These are phyloP conservation scores for Clohesyomyces aquaticus DNA, from an alignment of 495 filamentous ascomycete species.

Conservation along the genomic window DNA sequence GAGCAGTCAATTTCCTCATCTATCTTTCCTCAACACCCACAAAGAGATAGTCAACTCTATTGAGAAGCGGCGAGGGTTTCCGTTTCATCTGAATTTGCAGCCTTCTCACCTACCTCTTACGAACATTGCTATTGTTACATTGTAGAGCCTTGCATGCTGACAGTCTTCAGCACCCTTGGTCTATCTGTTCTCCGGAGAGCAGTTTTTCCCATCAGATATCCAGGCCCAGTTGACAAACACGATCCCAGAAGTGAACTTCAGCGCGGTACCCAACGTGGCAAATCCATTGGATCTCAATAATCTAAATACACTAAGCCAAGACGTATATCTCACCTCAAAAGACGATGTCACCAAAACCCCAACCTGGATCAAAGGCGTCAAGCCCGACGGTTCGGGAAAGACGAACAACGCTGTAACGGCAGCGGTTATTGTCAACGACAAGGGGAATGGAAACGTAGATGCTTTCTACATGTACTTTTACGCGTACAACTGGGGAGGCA, in stretches of 20 bases:
- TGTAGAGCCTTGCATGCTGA: slow-evolving; percentile 2
- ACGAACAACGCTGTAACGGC: slow-evolving; percentile 53
- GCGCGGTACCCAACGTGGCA: slow-evolving; percentile 48
- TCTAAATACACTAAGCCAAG: slow-evolving; percentile 55
- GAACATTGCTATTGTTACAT: no score
- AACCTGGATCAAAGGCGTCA: slow-evolving; percentile 54
- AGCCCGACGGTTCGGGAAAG: slow-evolving; percentile 54
- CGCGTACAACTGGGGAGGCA: slow-evolving; percentile 58
- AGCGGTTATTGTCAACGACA: slow-evolving; percentile 61
- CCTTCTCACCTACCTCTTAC: no score
- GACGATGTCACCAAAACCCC: slow-evolving; percentile 59
- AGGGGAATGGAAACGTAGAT: slow-evolving; percentile 59
- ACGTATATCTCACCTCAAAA: slow-evolving; percentile 62
- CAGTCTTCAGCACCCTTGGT: slow-evolving; percentile 41
- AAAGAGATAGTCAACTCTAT: background rate
- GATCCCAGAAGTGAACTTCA: slow-evolving; percentile 59
- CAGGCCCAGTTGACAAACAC: slow-evolving; percentile 59
- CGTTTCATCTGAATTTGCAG: no score
- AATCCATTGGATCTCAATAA: slow-evolving; percentile 60
- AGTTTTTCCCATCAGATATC: slow-evolving; percentile 64
- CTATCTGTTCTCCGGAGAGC: slow-evolving; percentile 59
- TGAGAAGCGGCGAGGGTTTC: no score
- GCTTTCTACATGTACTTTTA: slow-evolving; percentile 75
- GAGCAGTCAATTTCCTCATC: background rate
- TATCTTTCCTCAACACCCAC: background rate